Conservation (phyloP, 2,329 filamentous ascomycete species). For the Verticillium nonalfalfae region DNA sequence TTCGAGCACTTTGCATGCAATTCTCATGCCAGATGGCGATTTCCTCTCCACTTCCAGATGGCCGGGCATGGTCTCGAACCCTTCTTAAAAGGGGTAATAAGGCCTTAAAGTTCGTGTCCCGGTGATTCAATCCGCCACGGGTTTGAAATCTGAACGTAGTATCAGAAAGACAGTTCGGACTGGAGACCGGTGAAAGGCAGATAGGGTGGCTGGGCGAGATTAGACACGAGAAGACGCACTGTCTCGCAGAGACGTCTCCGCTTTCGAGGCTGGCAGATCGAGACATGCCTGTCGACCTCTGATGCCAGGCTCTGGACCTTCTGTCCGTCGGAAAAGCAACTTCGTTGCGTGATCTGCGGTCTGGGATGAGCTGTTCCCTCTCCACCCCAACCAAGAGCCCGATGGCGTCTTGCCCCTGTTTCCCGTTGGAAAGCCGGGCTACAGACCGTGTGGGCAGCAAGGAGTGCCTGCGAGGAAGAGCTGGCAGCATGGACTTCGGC, state of each 20-base stretch:
- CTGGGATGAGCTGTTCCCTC: background rate
- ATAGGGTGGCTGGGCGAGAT: background rate
- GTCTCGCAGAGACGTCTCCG: background rate
- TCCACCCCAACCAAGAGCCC: background rate
- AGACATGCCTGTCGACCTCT: background rate
- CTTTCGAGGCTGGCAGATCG: background rate
- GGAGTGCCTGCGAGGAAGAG: background rate
- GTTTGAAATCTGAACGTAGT: background rate
- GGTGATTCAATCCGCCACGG: background rate
- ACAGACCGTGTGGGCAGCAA: background rate
- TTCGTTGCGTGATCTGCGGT: constrained; percentile 1
- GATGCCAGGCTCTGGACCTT: background rate
- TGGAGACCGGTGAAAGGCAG: background rate
- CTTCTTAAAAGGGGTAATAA: background rate
- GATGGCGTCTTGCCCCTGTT: background rate
- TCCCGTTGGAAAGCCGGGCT: background rate
- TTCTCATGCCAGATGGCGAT: background rate
- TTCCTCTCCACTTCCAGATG: background rate
- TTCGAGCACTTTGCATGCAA: background rate
- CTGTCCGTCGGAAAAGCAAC: background rate
- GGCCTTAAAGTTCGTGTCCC: background rate
- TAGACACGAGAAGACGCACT: background rate
- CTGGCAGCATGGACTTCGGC: background rate
- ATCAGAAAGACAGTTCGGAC: background rate
- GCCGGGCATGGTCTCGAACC: background rate